Evolutionary conservation across 495 filamentous ascomycete species (phyloP).

Genomic region (Lichenothelia convexa): DNA sequence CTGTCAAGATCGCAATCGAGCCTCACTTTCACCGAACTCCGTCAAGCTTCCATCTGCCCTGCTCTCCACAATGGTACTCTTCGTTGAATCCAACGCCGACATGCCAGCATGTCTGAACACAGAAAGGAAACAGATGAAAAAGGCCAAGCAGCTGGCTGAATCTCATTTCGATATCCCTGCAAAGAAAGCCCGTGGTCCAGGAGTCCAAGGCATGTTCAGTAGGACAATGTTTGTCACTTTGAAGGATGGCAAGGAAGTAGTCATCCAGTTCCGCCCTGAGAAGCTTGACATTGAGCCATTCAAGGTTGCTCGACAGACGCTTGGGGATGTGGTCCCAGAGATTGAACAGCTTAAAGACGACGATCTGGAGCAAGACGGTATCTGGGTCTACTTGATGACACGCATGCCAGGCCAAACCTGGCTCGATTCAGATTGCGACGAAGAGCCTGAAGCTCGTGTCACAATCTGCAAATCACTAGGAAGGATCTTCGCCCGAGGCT

Average conservation of each 20-base stretch:
- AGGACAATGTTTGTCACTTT: not conserved
- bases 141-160: no score
- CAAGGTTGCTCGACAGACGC: not conserved
- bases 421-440: not conserved
- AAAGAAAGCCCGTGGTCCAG: not conserved
- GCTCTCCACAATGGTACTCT: no score
- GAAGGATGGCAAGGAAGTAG: not conserved
- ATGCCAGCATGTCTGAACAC: no score
- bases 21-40: no score
- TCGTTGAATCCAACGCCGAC: no score
- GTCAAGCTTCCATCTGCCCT: no score
- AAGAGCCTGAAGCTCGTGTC: not conserved
- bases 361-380: not conserved
- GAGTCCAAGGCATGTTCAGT: not conserved
- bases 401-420: slow-evolving; percentile 1
- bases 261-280: not conserved
- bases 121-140: no score
- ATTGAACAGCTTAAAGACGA: not conserved
- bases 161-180: not conserved
- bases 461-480: not conserved
- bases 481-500: not conserved
- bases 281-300: not conserved
- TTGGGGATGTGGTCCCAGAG: not conserved
- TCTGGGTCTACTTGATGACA: not conserved
- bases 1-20: no score